Conservation (phyloP, 345 rosid species). For the Noccaea caerulescens region DNA sequence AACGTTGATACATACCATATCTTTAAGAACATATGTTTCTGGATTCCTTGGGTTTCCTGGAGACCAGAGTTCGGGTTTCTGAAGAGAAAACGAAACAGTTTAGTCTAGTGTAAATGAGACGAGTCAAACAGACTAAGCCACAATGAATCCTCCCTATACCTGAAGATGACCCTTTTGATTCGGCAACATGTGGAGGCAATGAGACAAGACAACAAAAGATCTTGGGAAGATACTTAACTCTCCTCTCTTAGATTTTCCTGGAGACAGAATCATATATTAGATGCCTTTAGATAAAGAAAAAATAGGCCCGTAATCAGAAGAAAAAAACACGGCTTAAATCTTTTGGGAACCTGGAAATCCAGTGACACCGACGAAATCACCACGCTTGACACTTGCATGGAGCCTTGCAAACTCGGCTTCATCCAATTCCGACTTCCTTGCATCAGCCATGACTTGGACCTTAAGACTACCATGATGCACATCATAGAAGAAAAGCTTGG, state of each 20-base stretch:
- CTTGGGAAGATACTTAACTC: slow-evolving; percentile 78
- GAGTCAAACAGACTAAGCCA: background rate
- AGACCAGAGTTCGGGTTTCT: slow-evolving; percentile 64
- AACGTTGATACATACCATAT: slow-evolving; percentile 59
- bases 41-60: slow-evolving; percentile 79
- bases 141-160: slow-evolving; percentile 43
- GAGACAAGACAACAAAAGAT: slow-evolving; percentile 62
- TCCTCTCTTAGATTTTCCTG: slow-evolving; percentile 83
- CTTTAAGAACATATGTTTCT: slow-evolving; percentile 69
- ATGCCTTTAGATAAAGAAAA: background rate
- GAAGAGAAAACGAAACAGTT: slow-evolving; percentile 28
- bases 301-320: too few relatives aligned
- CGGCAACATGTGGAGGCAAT: slow-evolving; percentile 92
- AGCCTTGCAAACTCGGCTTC: slow-evolving; percentile 64
- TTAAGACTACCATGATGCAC: slow-evolving; percentile 60
- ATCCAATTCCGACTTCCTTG: slow-evolving; percentile 70
- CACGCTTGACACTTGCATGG: slow-evolving; percentile 74
- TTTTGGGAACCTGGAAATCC: slow-evolving; percentile 81
- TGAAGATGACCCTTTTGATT: slow-evolving; percentile 42
- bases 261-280: background rate
- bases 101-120: slow-evolving; percentile 3
- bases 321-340: background rate
- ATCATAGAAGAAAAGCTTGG: slow-evolving; percentile 84
- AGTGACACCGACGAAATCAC: slow-evolving; percentile 80
- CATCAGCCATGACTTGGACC: slow-evolving; percentile 88